Evolutionary conservation across 768 basidiomycete genomes (phyloP).

Genomic region (Pulveroboletus sp.): DNA sequence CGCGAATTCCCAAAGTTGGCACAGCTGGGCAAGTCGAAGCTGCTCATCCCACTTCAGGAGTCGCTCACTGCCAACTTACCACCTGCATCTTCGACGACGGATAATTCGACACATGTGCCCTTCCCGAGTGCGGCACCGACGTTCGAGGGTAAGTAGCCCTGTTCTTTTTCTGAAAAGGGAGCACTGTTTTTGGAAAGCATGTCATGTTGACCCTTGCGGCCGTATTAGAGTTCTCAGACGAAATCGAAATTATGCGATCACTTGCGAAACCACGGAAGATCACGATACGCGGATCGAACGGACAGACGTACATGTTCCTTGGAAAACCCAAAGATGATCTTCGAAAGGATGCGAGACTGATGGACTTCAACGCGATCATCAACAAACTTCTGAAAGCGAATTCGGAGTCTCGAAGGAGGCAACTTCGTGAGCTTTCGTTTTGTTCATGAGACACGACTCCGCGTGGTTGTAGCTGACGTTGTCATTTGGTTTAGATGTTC

Average conservation of each 20-base stretch:
- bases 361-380: slow-evolving; percentile 98
- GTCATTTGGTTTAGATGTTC: slow-evolving; percentile 51
- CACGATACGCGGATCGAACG: slow-evolving; percentile 77
- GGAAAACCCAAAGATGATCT: slow-evolving; percentile 98
- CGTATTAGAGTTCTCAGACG: slow-evolving; percentile 66
- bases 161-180: neutral
- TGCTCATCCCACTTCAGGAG: slow-evolving; percentile 91
- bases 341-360: slow-evolving; percentile 92
- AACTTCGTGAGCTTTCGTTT: slow-evolving; percentile 62
- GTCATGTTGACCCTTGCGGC: neutral
- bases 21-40: slow-evolving; percentile 50
- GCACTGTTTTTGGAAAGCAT: neutral
- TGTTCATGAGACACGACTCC: neutral
- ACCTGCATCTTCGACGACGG: slow-evolving; percentile 46
- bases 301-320: slow-evolving; percentile 82
- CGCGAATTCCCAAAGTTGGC: slow-evolving; percentile 52
- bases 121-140: slow-evolving; percentile 75
- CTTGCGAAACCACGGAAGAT: slow-evolving; percentile 90
- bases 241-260: slow-evolving; percentile 88
- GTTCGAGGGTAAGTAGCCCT: slow-evolving; percentile 50
- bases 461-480: neutral
- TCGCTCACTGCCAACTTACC: slow-evolving; percentile 89
- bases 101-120: slow-evolving; percentile 64
- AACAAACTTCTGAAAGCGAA: slow-evolving; percentile 93
- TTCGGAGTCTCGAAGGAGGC: slow-evolving; percentile 85